Evolutionary conservation across 768 basidiomycete species (phyloP), one percentile per base, ranked within the genome.

Genomic region (Pulveroboletus sp.): DNA sequence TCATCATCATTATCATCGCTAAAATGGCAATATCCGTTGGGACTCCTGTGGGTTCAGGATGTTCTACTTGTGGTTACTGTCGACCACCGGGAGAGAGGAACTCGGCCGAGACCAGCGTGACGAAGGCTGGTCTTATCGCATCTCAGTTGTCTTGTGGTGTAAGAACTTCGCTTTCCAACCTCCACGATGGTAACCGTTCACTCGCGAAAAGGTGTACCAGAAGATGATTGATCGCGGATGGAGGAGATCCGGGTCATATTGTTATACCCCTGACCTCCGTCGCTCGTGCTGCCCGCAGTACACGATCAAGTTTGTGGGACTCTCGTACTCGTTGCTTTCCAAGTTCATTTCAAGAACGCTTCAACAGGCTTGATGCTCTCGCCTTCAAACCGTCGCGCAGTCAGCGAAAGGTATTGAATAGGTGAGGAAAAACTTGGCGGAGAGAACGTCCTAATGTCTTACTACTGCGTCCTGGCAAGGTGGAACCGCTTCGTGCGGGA

Each of bases 211-310:
- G 89, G 76, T 75, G 17, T 92, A 92, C 67, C 88, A 90, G 61
- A 72, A 68, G 57, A 89, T 92, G 87, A 83, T 91, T 55, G 83
- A 91, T 68, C 76, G 83, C 17, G 89, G 89, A 24, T 93, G 89
- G 89, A 79, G 90, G 47, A 78, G 90, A 52, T 88, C 87, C 48
- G 89, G 89, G 69, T 74, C 71, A 27, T 93, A 84, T 69, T 83
- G 90, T 60, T 97, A 97, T 68, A 91, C 89, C 55, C 93, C 93
- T 5, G 83, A 94, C 66, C 73, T 94, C 67, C 77, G 73, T 54
- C 65, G 69, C 6, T 86, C 92, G 9, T 97, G 95, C 64, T 98
- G 95, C 64, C 91, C 94, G 1, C 89, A 93, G 57, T 95, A 96
- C 64, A 92, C 95, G 3, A 97, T 97, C 66, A 89, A 81, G 92